Conservation (phyloP, 2,329 filamentous ascomycete genomes). For the Penicillium janthinellum region DNA sequence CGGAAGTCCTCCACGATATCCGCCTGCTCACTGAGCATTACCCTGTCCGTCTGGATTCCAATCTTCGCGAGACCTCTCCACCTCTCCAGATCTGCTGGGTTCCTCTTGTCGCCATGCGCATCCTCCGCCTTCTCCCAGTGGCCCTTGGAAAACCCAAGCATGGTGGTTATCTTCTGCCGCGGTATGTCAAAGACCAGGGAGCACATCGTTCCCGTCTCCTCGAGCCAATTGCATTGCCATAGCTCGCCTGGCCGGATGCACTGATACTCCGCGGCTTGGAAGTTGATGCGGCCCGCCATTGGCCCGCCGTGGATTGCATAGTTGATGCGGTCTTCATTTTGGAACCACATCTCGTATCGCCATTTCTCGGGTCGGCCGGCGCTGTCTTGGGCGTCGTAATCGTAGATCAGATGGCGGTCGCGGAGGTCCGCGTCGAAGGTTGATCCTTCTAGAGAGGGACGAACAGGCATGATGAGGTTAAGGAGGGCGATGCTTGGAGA, state of each 20-base stretch:
- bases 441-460: slow-evolving; percentile 20
- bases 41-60: slow-evolving; percentile 54
- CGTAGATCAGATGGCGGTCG: slow-evolving; percentile 59
- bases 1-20: slow-evolving; percentile 54
- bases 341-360: slow-evolving; percentile 65
- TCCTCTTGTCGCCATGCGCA: slow-evolving; percentile 60
- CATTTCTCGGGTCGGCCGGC: slow-evolving; percentile 59
- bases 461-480: slow-evolving; percentile 23
- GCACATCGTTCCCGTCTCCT: slow-evolving; percentile 61
- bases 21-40: slow-evolving; percentile 58
- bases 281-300: slow-evolving; percentile 59
- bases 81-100: slow-evolving; percentile 52
- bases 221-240: slow-evolving; percentile 64
- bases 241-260: slow-evolving; percentile 60
- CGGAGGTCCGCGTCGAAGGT: slow-evolving; percentile 55
- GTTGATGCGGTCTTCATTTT: slow-evolving; percentile 56
- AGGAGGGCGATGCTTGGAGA: too few relatives aligned
- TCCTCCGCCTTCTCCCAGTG: slow-evolving; percentile 57
- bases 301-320: slow-evolving; percentile 63
- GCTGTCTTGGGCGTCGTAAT: slow-evolving; percentile 54
- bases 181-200: slow-evolving; percentile 60
- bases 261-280: slow-evolving; percentile 58
- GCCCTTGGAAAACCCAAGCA: slow-evolving; percentile 57
- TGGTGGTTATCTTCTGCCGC: slow-evolving; percentile 52
- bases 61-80: slow-evolving; percentile 57